A percentile compares a stretch with the other conserved stretches of the same genome.
Conservation (phyloP, 108 stramenopile genomes). For the Skeletonema potamos region DNA sequence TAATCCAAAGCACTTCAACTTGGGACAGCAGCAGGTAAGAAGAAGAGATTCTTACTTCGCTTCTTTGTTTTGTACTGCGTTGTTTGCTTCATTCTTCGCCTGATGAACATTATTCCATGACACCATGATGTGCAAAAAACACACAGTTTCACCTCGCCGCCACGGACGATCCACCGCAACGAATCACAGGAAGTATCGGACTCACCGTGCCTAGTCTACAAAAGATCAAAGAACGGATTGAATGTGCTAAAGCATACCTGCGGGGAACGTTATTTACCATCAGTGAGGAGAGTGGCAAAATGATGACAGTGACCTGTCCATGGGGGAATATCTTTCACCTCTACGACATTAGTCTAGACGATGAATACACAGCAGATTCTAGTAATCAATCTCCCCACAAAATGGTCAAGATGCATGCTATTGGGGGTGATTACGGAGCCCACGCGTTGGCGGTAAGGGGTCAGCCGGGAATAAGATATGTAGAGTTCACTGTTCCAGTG, state of each 20-base stretch:
- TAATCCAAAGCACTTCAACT: conserved; percentile 59
- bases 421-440: conserved; percentile 34
- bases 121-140: neutral
- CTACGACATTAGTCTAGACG: conserved; percentile 39
- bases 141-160: conserved; percentile 56
- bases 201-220: conserved; percentile 41
- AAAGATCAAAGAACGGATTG: conserved; percentile 21
- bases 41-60: too few relatives aligned
- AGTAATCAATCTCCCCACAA: conserved; percentile 27
- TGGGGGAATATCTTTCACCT: conserved; percentile 50
- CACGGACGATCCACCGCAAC: conserved; percentile 31
- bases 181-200: conserved; percentile 48
- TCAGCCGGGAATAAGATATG: conserved; percentile 45
- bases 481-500: conserved; percentile 33
- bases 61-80: too few relatives aligned
- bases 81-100: neutral
- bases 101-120: neutral
- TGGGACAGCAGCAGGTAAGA: conserved; percentile 63
- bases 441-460: conserved; percentile 45
- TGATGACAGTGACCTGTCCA: conserved; percentile 50
- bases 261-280: conserved; percentile 29
- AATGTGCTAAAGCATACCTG: conserved; percentile 15
- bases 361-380: neutral
- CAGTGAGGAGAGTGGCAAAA: conserved; percentile 16
- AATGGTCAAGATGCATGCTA: conserved; percentile 44